Conservation (phyloP, 2,329 filamentous ascomycete species). For the Pestalotiopsis sp. region DNA sequence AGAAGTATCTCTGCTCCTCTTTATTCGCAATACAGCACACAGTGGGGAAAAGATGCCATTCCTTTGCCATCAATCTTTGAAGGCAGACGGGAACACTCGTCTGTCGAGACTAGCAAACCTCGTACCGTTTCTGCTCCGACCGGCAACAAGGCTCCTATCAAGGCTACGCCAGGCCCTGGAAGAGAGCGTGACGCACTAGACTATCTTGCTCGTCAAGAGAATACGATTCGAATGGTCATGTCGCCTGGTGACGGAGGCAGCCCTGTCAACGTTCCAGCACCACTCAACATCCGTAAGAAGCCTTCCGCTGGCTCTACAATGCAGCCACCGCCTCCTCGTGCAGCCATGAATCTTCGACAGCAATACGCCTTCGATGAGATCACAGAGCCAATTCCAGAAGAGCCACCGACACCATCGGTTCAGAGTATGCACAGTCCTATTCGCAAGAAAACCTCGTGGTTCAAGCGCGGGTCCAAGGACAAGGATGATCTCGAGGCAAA, state of each 20-base stretch:
- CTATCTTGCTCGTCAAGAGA: slow-evolving; percentile 48
- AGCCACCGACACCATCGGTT: slow-evolving; percentile 21
- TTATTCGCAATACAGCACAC: slow-evolving; percentile 42
- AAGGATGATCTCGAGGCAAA: slow-evolving; percentile 23
- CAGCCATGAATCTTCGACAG: slow-evolving; percentile 27
- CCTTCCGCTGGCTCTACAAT: slow-evolving; percentile 18
- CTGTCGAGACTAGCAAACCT: slow-evolving; percentile 32
- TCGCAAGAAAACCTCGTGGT: slow-evolving; percentile 55
- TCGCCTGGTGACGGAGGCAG: slow-evolving; percentile 43
- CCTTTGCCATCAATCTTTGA: slow-evolving; percentile 54
- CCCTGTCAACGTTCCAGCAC: slow-evolving; percentile 37
- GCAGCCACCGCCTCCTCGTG: slow-evolving; percentile 11
- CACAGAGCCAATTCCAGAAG: slow-evolving; percentile 16
- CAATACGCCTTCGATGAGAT: slow-evolving; percentile 27
- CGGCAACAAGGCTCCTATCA: slow-evolving; percentile 20
- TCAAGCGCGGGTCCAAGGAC: slow-evolving; percentile 49
- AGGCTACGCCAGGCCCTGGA: slow-evolving; percentile 17
- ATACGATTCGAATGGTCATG: slow-evolving; percentile 59
- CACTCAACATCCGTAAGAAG: slow-evolving; percentile 47
- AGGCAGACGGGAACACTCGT: slow-evolving; percentile 28
- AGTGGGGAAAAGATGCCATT: slow-evolving; percentile 35
- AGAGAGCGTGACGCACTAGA: slow-evolving; percentile 42
- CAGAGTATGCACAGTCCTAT: slow-evolving; percentile 26
- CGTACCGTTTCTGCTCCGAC: slow-evolving; percentile 51
- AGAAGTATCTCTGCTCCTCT: slow-evolving; percentile 55